phyloP scores from a whole-genome alignment of 345 rosid species.

The Gossypioides kirkii region DNA sequence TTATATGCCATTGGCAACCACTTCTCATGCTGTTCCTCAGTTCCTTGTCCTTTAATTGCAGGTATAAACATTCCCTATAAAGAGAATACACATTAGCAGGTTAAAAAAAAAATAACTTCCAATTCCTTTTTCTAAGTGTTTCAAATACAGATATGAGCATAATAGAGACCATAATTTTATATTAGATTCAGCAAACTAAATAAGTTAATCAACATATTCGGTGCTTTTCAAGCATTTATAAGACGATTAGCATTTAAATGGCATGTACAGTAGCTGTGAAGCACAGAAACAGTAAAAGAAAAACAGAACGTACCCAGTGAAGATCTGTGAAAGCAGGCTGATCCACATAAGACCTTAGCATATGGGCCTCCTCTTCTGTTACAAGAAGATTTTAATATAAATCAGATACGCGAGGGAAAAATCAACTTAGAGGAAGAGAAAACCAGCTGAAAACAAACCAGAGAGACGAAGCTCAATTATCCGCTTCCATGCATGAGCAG shows the following conservation, averaged over 20 bases:
- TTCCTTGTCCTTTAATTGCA: constrained; percentile 94
- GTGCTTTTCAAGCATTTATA: background rate
- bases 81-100: constrained; percentile 13
- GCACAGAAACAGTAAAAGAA: background rate
- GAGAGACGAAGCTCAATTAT: constrained; percentile 76
- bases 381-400: constrained; percentile 8
- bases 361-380: constrained; percentile 83
- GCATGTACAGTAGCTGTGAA: background rate
- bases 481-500: constrained; percentile 85
- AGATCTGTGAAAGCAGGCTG: constrained; percentile 90
- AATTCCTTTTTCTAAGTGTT: background rate
- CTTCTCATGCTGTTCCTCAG: constrained; percentile 88
- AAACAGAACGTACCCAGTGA: constrained; percentile 63
- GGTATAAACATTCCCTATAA: constrained; percentile 92
- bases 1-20: constrained; percentile 86
- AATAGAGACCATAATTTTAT: background rate
- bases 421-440: background rate
- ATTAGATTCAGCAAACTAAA: constrained; percentile 2
- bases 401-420: background rate
- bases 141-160: background rate
- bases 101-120: background rate
- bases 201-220: background rate
- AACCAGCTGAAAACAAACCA: constrained; percentile 36
- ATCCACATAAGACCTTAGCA: constrained; percentile 67
- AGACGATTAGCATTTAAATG: background rate